Evolutionary conservation across 202 grass and related monocot genomes (phyloP), one percentile per base, ranked within the genome.

Genomic region (Setaria italica): DNA sequence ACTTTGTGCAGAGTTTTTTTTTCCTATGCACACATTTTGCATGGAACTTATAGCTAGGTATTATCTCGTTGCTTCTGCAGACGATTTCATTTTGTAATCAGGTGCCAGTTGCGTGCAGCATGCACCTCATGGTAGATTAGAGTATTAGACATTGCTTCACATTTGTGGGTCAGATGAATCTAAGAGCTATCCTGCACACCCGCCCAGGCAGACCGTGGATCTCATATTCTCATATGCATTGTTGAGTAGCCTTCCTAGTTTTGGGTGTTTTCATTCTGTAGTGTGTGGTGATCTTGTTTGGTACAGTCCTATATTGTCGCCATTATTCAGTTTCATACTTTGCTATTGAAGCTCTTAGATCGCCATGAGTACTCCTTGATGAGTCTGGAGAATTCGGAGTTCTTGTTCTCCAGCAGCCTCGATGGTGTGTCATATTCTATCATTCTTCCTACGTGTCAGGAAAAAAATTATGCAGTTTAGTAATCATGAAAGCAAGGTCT

Each of bases 361-460:
- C 91, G 64, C 88, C 79, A 57, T 3, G 95, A 94, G 59, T 98
- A 95, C 80, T 95, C 95, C 69, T 89, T 98, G 73, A 95, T 94
- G 25, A 98, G 87, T 82, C 88, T 95, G 16, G 93, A 95, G 80
- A 98, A 95, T 82, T 92, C 91, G 48, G 95, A 98, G 57, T 84
- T 89, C 46, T 93, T 68, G 72, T 90, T 89, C 82, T 95, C 87
- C 67, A 95, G 74, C 49, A 98, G 81, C 73, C 85, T 98, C 8
- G 88, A 86, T 0, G 95, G 95, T 2, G 80, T 94, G 62, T 95
- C 91, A 20, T 94, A 98, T 84, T 95, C 93, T 35, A 94, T 57
- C 50, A 95, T 83, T 74, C 84, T 91, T 92, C 95, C 95, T 95
- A 89, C 67, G 74, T 90, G 14, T 65, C 77, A 66, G 7, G 14